Base-by-base conservation (phyloP, 805 yeast genomes). In the Kockiozyma suomiensis region DNA sequence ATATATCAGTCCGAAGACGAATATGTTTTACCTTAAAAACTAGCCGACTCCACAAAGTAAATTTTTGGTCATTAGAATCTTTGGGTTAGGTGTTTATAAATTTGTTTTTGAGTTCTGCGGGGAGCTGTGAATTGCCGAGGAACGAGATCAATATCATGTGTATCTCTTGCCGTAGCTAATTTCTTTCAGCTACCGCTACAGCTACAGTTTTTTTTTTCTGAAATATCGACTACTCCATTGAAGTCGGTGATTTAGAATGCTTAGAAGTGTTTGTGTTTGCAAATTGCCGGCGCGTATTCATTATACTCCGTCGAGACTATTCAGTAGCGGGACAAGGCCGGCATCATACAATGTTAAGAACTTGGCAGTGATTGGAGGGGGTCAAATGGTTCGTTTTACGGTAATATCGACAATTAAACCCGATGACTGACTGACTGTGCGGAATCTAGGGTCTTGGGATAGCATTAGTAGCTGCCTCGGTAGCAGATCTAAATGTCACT, bases 401-500 rank as follows among this genome's bases (percentile, higher is more conserved):
- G 40, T 32, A 25, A 19, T 2, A 25, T 15, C n/a, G 33, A 32
- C 17, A 12, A 4, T 32, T 21, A 40, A 42, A 26, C 12, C n/a
- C n/a, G n/a, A 35, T 23, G 5, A 21, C 1, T 6, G 43, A n/a
- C 28, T 38, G 21, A 35, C 33, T 30, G 26, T 17, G 4, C 30
- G 3, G 1, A 7, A 23, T 35, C 12, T 32, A 71, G 74, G 79
- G 80, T 30, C 72, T 74, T 0, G 80, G 80, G 13, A 77, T 77
- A 46, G 80, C 80, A 38, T 70, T 74, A 38, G 79, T 74, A 2
- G 78, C 80, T 3, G 74, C 79, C 41, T 70, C 74, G 15, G 71
- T 70, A 52, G 77, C 78, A 42, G 70, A 72, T 32, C 68, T 74
- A 13, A 69, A 72, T 21, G 79, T 77, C 13, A 66, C 69, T 26